phyloP scores from a whole-genome alignment of 192 early-diverging fungal species.

The Coemansia reversa region DNA sequence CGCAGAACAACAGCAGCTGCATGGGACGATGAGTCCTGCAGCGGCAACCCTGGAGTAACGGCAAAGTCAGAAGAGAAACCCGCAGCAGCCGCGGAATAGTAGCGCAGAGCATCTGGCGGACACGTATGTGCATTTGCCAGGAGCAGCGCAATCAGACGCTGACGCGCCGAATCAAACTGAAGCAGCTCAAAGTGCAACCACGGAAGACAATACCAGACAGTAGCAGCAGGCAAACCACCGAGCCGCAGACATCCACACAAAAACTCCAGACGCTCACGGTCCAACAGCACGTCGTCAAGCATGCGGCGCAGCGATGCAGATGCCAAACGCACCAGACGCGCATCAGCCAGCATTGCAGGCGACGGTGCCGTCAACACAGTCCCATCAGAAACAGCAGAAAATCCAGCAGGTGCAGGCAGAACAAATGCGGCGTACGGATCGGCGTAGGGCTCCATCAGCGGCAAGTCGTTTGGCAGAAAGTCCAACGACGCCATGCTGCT shows the following conservation, averaged over 20 bases:
- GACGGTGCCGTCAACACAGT: no score
- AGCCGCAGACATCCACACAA: slow-evolving; percentile 18
- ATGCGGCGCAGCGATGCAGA: slow-evolving; percentile 14
- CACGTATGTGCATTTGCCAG: no score
- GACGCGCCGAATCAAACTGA: no score
- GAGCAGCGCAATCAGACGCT: no score
- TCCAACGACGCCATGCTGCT: slow-evolving; percentile 8
- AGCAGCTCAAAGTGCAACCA: slow-evolving; percentile 40
- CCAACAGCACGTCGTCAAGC: slow-evolving; percentile 18
- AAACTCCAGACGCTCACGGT: slow-evolving; percentile 40
- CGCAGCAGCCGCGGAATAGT: no score
- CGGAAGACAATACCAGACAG: slow-evolving; percentile 31
- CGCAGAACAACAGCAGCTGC: no score
- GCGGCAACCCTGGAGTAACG: no score
- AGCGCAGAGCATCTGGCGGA: no score
- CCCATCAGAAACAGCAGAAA: not conserved
- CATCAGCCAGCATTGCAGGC: slow-evolving; percentile 6
- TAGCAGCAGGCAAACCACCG: slow-evolving; percentile 31
- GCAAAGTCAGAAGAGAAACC: no score
- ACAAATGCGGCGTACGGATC: slow-evolving; percentile 17
- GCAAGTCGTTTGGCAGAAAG: slow-evolving; percentile 9
- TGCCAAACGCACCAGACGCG: slow-evolving; percentile 12
- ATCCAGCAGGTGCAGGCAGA: slow-evolving; percentile 9
- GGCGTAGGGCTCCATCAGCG: slow-evolving; percentile 21
- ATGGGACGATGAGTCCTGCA: no score